Evolutionary conservation across 2,329 filamentous ascomycete species (phyloP).

Genomic region (Pseudogymnoascus sp.): DNA sequence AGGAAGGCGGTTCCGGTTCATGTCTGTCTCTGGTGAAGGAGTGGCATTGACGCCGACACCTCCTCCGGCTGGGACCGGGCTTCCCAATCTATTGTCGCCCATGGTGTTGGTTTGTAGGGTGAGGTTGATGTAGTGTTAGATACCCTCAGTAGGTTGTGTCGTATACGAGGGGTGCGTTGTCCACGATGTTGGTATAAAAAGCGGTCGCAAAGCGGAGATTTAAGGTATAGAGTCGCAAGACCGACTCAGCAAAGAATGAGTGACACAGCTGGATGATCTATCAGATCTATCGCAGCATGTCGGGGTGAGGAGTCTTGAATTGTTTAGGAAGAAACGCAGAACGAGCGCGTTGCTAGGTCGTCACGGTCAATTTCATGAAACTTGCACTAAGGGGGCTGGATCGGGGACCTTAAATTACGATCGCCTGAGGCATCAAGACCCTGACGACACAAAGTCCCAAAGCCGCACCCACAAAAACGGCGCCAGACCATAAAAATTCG

Average conservation of each 20-base stretch:
- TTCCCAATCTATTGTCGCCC: background rate
- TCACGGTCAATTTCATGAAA: constrained; percentile 4
- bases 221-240: background rate
- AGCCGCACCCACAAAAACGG: background rate
- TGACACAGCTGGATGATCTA: background rate
- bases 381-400: constrained; percentile 6
- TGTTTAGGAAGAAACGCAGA: background rate
- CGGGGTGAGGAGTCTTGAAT: background rate
- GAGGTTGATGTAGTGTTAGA: background rate
- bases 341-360: background rate
- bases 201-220: background rate
- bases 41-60: constrained; percentile 19
- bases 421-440: constrained; percentile 4
- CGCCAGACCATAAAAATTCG: background rate
- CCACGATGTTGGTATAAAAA: background rate
- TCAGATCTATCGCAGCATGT: background rate
- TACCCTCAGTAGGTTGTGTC: background rate
- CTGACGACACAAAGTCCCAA: background rate
- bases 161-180: constrained; percentile 1
- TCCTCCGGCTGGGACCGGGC: background rate
- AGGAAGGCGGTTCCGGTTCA: constrained; percentile 73
- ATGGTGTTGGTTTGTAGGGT: background rate
- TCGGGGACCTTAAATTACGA: constrained; percentile 3
- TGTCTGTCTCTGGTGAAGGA: constrained; percentile 49
- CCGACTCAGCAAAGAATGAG: background rate